Base-by-base conservation (phyloP, 2,329 filamentous ascomycete species). In the Emericellopsis cladophorae region DNA sequence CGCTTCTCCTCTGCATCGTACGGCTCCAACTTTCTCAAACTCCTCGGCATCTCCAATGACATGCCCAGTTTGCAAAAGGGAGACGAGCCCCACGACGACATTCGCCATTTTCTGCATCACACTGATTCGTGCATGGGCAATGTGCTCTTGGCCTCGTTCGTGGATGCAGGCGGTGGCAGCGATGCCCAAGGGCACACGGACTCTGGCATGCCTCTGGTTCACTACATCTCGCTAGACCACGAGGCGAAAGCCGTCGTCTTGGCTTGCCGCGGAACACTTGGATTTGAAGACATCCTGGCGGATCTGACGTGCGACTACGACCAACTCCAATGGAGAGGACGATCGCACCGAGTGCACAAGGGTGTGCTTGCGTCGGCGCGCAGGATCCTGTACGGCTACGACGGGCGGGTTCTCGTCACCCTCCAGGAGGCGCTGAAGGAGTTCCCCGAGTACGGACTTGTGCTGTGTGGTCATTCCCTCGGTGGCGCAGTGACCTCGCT, bases 251-350 rank as follows among this genome's bases (percentile, higher is more conserved):
- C 81, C 0, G 76, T 86, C 0, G 80, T 86, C 0, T 62, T 86
- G n/a, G 79, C 80, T 2, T 81, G 82, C 39, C 72, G 81, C 31
- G 81, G 81, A 2, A 86, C 81, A 0, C 65, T 84, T 32, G 81
- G 81, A 0, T 84, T 85, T 45, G 81, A 85, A 50, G 81, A 86
- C 51, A 74, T 85, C 21, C 60, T 86, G 31, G 80, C 80, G 0
- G 81, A 85, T 51, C 75, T 85, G 71, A 80, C 80, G 24, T 85
- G 81, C 56, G 81, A 84, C 37, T 85, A 84, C 46, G 79, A 83
- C 48, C 69, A 78, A 41, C 59, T 83, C 9, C 46, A 63, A 5
- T 81, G 81, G 78, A 69, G 76, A 43, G 78, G 77, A 14, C 72
- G 68, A 43, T 61, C 64, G 1, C 84, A 82, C 62, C 76, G 80